Percentiles rank a stretch among this genome's conserved stretches.
Evolutionary conservation across 2,329 filamentous ascomycete species (phyloP).

Genomic region (Nigrospora osmanthi): DNA sequence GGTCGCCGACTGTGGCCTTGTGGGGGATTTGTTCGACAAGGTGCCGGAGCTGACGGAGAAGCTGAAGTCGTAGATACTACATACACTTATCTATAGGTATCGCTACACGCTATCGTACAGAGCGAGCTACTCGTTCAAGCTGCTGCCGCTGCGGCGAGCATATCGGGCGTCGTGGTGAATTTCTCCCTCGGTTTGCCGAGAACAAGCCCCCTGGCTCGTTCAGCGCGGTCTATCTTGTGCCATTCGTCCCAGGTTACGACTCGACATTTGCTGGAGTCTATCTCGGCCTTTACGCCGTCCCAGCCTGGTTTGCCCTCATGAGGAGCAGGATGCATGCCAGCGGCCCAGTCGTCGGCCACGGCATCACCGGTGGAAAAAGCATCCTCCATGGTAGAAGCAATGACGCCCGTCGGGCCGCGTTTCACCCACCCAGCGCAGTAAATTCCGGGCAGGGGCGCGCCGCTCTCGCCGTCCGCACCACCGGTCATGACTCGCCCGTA

Average conservation of each 20-base stretch:
- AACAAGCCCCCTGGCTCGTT: slow-evolving; percentile 56
- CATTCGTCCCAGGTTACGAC: slow-evolving; percentile 80
- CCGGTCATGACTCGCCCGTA: slow-evolving; percentile 56
- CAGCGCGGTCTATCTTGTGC: slow-evolving; percentile 72
- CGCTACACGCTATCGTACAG: too few relatives aligned
- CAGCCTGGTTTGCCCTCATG: slow-evolving; percentile 47
- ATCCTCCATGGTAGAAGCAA: slow-evolving; percentile 92
- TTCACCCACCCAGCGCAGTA: slow-evolving; percentile 98
- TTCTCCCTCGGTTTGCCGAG: slow-evolving; percentile 75
- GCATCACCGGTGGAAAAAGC: slow-evolving; percentile 84
- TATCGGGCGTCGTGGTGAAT: slow-evolving; percentile 48
- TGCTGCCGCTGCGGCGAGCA: slow-evolving; percentile 44
- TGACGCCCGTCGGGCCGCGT: slow-evolving; percentile 87
- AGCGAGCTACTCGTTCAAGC: slow-evolving; percentile 2
- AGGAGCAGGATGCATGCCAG: slow-evolving; percentile 30
- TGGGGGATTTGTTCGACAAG: slow-evolving; percentile 92
- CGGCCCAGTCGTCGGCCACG: slow-evolving; percentile 69
- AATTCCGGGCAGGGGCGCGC: slow-evolving; percentile 53
- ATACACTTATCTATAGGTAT: slow-evolving; percentile 3
- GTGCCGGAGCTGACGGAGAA: slow-evolving; percentile 96
- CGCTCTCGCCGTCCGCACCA: slow-evolving; percentile 20
- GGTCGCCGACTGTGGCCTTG: slow-evolving; percentile 89
- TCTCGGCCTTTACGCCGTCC: slow-evolving; percentile 63
- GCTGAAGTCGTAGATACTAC: slow-evolving; percentile 50
- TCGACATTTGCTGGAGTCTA: slow-evolving; percentile 44